Conservation (phyloP, 2,329 filamentous ascomycete species). For the Thielaviopsis euricoi region DNA sequence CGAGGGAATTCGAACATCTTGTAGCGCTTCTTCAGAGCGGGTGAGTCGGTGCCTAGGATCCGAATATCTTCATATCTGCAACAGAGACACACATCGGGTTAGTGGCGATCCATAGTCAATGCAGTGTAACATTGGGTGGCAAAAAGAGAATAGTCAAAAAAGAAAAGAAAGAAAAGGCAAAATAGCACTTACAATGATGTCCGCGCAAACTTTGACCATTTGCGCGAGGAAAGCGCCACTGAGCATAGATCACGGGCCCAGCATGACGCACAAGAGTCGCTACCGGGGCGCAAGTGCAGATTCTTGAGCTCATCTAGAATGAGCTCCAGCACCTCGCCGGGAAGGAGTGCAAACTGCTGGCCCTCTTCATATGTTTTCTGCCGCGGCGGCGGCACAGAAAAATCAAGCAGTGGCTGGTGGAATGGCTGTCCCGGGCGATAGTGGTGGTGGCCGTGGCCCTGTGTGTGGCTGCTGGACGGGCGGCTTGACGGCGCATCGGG, state of each 20-base stretch:
- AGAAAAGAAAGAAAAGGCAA: neutral
- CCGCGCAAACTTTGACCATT: constrained; percentile 34
- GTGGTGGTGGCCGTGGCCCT: neutral
- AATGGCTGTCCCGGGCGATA: neutral
- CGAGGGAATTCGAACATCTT: constrained; percentile 36
- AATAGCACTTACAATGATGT: constrained; percentile 29
- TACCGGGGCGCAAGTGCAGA: constrained; percentile 30
- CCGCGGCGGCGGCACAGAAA: constrained; percentile 13
- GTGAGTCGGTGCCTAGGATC: constrained; percentile 39
- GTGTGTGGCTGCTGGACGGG: neutral
- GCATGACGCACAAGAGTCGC: constrained; percentile 43
- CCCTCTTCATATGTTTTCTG: constrained; percentile 24
- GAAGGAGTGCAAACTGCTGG: constrained; percentile 37
- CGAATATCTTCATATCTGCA: constrained; percentile 40
- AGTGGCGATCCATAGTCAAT: neutral
- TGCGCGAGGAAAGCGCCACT: constrained; percentile 32
- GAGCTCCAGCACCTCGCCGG: constrained; percentile 40
- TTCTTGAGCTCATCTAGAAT: constrained; percentile 37
- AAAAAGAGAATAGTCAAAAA: neutral
- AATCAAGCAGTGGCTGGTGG: constrained; percentile 10
- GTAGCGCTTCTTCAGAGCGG: constrained; percentile 38
- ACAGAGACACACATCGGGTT: neutral
- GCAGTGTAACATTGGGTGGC: neutral
- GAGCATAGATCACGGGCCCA: constrained; percentile 45
- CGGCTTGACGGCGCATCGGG: constrained; percentile 14